Evolutionary conservation across 106 monocot species (phyloP).

Genomic region (Amphibolis antarctica): DNA sequence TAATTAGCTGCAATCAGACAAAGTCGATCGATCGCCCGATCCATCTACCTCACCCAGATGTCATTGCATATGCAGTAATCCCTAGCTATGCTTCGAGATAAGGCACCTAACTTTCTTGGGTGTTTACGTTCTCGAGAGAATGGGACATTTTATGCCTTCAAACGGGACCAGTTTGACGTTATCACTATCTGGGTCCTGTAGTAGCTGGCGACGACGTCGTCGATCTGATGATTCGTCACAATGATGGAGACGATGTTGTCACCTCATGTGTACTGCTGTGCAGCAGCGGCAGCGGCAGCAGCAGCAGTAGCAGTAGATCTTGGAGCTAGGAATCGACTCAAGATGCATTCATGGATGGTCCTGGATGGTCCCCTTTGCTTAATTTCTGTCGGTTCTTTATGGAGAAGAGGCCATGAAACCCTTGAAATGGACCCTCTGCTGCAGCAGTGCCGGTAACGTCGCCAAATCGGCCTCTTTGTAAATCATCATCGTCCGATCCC

Average conservation of each 20-base stretch:
- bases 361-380: background rate
- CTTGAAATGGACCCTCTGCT: background rate
- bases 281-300: no score
- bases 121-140: background rate
- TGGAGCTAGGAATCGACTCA: background rate
- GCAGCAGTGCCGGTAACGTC: background rate
- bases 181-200: background rate
- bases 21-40: background rate
- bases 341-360: background rate
- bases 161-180: background rate
- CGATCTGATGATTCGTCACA: no score
- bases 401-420: constrained; percentile 3
- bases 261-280: no score
- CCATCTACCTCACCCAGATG: background rate
- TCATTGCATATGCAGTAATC: no score
- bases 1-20: background rate
- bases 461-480: background rate
- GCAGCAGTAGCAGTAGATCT: background rate
- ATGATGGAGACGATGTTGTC: no score
- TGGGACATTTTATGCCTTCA: background rate
- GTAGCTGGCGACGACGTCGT: no score
- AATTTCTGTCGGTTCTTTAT: constrained; percentile 1
- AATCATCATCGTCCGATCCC: no score
- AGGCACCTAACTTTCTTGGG: background rate
- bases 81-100: background rate